Evolutionary conservation across 768 basidiomycete species (phyloP).

Genomic region (Crepidotus variabilis): DNA sequence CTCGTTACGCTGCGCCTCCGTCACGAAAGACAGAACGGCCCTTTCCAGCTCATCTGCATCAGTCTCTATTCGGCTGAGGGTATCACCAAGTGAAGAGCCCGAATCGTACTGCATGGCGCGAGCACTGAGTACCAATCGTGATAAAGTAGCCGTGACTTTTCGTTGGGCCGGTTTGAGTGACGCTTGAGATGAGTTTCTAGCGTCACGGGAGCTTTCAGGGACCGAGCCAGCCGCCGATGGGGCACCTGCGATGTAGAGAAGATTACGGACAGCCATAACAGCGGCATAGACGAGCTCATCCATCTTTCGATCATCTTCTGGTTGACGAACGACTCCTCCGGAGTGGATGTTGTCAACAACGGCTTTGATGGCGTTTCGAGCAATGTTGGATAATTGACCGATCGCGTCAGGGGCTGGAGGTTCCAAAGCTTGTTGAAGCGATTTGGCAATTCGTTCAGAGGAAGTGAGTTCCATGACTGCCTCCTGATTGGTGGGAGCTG

Average conservation of each 20-base stretch:
- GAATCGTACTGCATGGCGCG: slow-evolving; percentile 86
- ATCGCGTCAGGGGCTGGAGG: slow-evolving; percentile 56
- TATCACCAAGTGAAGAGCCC: slow-evolving; percentile 56
- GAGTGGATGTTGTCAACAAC: slow-evolving; percentile 59
- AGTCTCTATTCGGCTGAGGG: slow-evolving; percentile 65
- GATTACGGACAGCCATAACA: slow-evolving; percentile 71
- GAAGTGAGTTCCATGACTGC: slow-evolving; percentile 50
- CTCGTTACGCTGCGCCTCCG: slow-evolving; percentile 63
- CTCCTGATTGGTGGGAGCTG: slow-evolving; percentile 14
- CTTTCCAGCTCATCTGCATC: slow-evolving; percentile 76
- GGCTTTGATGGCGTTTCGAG: slow-evolving; percentile 57
- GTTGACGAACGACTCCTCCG: slow-evolving; percentile 36
- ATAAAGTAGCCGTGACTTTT: slow-evolving; percentile 85
- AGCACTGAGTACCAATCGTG: slow-evolving; percentile 86
- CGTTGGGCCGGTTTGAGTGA: slow-evolving; percentile 77
- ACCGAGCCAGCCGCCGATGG: slow-evolving; percentile 56
- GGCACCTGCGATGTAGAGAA: slow-evolving; percentile 65
- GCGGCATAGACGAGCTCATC: slow-evolving; percentile 60
- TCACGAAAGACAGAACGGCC: slow-evolving; percentile 63
- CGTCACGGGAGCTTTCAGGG: slow-evolving; percentile 45
- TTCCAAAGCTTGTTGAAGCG: slow-evolving; percentile 56
- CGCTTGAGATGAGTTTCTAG: slow-evolving; percentile 41
- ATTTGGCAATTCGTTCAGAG: slow-evolving; percentile 64
- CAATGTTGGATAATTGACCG: slow-evolving; percentile 56
- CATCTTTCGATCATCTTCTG: slow-evolving; percentile 55